These are phyloP conservation scores for Gossypium anomalum DNA, from an alignment of 345 rosid genomes.

Conservation along the genomic window DNA sequence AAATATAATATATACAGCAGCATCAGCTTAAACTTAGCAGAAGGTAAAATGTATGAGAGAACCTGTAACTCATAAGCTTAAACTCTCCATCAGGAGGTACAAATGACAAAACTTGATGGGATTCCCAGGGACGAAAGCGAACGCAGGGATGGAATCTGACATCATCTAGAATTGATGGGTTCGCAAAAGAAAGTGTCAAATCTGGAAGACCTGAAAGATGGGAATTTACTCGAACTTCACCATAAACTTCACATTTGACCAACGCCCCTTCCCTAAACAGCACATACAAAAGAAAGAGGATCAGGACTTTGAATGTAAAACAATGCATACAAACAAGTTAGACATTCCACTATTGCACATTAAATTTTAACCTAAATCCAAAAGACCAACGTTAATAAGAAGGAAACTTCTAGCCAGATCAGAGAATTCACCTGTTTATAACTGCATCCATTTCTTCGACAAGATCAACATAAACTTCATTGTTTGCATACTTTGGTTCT, in stretches of 20 bases:
- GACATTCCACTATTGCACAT: neutral
- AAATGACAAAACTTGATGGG: constrained; percentile 86
- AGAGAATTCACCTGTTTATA: constrained; percentile 56
- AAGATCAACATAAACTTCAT: constrained; percentile 88
- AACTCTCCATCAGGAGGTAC: constrained; percentile 97
- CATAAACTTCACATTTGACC: constrained; percentile 70
- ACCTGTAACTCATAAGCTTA: constrained; percentile 99
- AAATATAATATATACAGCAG: neutral
- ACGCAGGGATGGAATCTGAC: constrained; percentile 89
- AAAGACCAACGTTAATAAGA: neutral
- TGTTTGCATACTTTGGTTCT: constrained; percentile 76
- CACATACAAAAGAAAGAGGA: constrained; percentile 12
- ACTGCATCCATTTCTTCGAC: constrained; percentile 94
- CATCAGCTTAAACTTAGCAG: neutral
- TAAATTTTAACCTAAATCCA: neutral
- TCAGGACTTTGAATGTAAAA: constrained; percentile 15
- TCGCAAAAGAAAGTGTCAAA: constrained; percentile 78
- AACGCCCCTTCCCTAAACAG: constrained; percentile 53
- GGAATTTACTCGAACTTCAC: constrained; percentile 82
- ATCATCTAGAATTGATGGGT: constrained; percentile 75
- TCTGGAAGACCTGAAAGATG: constrained; percentile 95
- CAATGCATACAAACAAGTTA: constrained; percentile 5
- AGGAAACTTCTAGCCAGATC: constrained; percentile 1
- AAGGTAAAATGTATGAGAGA: constrained; percentile 3
- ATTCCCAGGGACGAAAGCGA: constrained; percentile 95